A percentile compares a stretch with the other conserved stretches of the same genome.
Evolutionary conservation across 768 basidiomycete species (phyloP).

Genomic region (Boletus fagicola): DNA sequence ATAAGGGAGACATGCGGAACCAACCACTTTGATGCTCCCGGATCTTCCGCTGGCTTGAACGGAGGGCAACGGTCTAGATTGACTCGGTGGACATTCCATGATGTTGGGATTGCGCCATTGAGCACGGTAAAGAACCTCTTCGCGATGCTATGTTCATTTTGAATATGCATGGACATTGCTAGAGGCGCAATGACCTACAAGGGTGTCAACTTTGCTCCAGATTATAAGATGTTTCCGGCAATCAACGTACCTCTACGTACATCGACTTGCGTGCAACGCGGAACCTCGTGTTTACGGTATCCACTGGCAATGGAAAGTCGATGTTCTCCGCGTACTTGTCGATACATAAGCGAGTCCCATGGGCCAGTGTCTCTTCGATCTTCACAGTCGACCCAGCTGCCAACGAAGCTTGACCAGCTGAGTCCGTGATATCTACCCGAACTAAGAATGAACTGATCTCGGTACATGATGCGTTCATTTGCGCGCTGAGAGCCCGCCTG

Average conservation of each 20-base stretch:
- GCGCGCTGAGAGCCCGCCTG: conserved; percentile 14
- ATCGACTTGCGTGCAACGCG: conserved; percentile 55
- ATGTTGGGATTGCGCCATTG: conserved; percentile 8
- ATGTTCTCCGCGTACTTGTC: conserved; percentile 32
- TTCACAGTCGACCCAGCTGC: conserved; percentile 18
- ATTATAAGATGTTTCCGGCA: background rate
- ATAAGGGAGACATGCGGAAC: conserved; percentile 30
- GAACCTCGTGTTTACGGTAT: conserved; percentile 35
- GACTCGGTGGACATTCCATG: conserved; percentile 42
- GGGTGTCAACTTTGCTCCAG: background rate
- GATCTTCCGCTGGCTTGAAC: conserved; percentile 23
- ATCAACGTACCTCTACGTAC: conserved; percentile 40
- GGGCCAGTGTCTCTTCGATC: conserved; percentile 11
- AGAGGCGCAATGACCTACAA: conserved; percentile 23
- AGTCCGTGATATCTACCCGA: conserved; percentile 25
- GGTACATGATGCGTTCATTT: conserved; percentile 15
- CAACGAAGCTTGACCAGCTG: conserved; percentile 18
- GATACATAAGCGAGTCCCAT: no score
- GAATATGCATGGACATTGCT: conserved; percentile 13
- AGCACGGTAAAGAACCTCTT: conserved; percentile 31
- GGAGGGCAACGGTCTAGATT: conserved; percentile 37
- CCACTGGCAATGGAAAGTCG: conserved; percentile 45
- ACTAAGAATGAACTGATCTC: conserved; percentile 20
- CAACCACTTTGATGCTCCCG: conserved; percentile 31
- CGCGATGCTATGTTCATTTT: conserved; percentile 19